phyloP scores from a whole-genome alignment of 305 asterid genomes.

The Fraxinus floribunda region DNA sequence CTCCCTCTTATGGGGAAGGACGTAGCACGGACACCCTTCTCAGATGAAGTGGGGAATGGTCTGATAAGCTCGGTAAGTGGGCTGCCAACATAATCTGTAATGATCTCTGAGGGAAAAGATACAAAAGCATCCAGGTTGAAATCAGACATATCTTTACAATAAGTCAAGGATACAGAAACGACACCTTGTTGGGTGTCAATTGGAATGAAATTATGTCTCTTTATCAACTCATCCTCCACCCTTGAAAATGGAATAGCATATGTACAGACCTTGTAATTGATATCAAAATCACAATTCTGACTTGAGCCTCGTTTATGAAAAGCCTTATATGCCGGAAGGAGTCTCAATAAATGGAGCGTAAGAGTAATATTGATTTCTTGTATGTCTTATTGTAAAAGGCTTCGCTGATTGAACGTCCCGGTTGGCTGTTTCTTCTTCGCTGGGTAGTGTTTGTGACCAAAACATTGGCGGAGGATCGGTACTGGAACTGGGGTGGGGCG shows the following conservation, averaged over 20 bases:
- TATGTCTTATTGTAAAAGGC: constrained; percentile 70
- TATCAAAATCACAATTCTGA: constrained; percentile 70
- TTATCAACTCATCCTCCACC: constrained; percentile 67
- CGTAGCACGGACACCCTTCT: constrained; percentile 39
- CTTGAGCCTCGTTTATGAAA: constrained; percentile 61
- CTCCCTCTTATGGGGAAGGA: constrained; percentile 56
- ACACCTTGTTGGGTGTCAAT: constrained; percentile 87
- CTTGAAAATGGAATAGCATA: constrained; percentile 76
- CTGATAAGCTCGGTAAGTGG: constrained; percentile 88
- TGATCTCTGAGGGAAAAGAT: constrained; percentile 80
- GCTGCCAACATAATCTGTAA: constrained; percentile 90
- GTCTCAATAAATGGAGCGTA: constrained; percentile 83
- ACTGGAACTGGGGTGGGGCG: no score
- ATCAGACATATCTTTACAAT: constrained; percentile 71
- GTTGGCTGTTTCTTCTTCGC: no score
- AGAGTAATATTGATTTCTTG: constrained; percentile 72
- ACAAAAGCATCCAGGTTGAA: constrained; percentile 65
- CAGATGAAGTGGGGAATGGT: constrained; percentile 62
- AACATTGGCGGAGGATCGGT: no score
- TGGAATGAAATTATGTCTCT: constrained; percentile 65
- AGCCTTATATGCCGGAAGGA: constrained; percentile 90
- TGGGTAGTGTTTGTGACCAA: no score
- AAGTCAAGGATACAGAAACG: constrained; percentile 70
- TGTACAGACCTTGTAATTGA: constrained; percentile 80
- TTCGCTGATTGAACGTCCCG: constrained; percentile 38